Evolutionary conservation across 2,329 filamentous ascomycete species (phyloP).

Genomic region (Penicillium sp.): DNA sequence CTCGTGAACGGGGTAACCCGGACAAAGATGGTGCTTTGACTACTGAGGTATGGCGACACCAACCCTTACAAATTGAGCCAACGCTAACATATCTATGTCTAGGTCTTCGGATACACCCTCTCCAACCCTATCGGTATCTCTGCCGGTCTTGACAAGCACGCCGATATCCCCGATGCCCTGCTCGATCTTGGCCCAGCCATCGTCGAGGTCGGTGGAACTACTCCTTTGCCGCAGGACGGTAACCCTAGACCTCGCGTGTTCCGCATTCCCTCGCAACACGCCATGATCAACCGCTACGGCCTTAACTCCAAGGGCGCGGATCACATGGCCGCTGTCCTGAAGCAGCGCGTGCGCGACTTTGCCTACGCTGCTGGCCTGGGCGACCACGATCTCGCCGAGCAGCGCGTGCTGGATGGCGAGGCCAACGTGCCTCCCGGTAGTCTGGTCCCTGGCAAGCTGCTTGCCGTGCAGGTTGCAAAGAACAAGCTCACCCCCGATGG

Average conservation of each 20-base stretch:
- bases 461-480: slow-evolving; percentile 95
- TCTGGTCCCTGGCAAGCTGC: slow-evolving; percentile 73
- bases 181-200: slow-evolving; percentile 84
- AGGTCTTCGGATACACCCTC: slow-evolving; percentile 77
- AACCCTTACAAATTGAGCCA: neutral
- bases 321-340: slow-evolving; percentile 77
- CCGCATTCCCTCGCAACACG: slow-evolving; percentile 79
- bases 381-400: slow-evolving; percentile 66
- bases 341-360: slow-evolving; percentile 77
- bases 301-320: slow-evolving; percentile 92
- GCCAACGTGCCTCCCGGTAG: slow-evolving; percentile 82
- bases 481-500: slow-evolving; percentile 89
- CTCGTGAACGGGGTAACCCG: slow-evolving; percentile 75
- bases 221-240: slow-evolving; percentile 82
- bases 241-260: slow-evolving; percentile 91
- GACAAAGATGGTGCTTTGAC: slow-evolving; percentile 61
- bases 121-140: slow-evolving; percentile 91
- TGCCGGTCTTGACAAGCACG: slow-evolving; percentile 95
- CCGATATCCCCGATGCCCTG: slow-evolving; percentile 81
- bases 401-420: slow-evolving; percentile 75
- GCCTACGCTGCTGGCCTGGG: slow-evolving; percentile 74
- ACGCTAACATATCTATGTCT: slow-evolving; percentile 8
- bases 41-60: slow-evolving; percentile 52
- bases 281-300: slow-evolving; percentile 93
- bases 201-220: slow-evolving; percentile 91